phyloP scores from a whole-genome alignment of 768 basidiomycete species.

The Mycena belliarum region DNA sequence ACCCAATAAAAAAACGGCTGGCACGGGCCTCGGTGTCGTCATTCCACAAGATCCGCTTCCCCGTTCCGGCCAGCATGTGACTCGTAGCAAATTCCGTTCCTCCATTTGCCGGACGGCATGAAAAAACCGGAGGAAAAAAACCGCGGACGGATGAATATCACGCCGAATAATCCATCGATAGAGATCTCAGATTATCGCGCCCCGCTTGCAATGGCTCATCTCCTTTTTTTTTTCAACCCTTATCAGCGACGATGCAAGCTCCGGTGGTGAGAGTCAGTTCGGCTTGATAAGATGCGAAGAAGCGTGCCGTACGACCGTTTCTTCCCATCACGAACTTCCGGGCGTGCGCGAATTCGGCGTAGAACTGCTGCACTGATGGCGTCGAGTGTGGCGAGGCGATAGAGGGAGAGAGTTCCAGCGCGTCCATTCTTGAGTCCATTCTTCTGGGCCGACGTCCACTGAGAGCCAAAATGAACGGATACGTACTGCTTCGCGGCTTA shows the following conservation, averaged over 20 bases:
- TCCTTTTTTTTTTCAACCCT: background rate
- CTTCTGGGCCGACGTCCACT: background rate
- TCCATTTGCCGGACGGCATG: background rate
- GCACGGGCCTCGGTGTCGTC: slow-evolving; percentile 10
- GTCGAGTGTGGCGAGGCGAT: background rate
- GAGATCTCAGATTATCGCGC: no score
- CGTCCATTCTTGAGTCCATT: no score
- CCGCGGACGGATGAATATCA: background rate
- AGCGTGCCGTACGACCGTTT: background rate
- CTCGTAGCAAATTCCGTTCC: background rate
- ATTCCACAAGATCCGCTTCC: background rate
- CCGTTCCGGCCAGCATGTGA: slow-evolving; percentile 3
- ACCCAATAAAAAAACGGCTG: background rate
- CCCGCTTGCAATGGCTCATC: background rate
- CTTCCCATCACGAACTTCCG: background rate
- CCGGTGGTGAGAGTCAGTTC: background rate
- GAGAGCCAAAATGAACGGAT: background rate
- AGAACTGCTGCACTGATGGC: background rate
- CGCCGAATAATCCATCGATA: slow-evolving; percentile 1
- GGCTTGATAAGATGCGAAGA: background rate
- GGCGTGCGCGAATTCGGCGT: background rate
- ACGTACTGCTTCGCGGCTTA: background rate
- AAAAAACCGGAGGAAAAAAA: background rate
- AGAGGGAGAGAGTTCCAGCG: no score
- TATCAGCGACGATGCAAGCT: slow-evolving; percentile 2